These are phyloP conservation scores for Talaromyces sp. DNA, from an alignment of 2,329 filamentous ascomycete species.

Conservation along the genomic window DNA sequence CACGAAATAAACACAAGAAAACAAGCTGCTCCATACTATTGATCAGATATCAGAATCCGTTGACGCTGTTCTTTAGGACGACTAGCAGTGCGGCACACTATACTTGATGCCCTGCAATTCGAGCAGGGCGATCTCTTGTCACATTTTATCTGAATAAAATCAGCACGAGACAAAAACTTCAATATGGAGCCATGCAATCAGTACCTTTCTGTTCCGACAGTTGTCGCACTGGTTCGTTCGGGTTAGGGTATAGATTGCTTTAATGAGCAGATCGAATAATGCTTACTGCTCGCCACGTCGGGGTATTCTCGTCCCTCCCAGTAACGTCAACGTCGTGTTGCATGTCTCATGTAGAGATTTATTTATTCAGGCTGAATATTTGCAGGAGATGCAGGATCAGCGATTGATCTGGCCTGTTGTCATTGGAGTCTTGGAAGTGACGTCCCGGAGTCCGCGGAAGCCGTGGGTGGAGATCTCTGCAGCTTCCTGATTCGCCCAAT, in stretches of 20 bases:
- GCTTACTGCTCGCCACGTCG: conserved; percentile 12
- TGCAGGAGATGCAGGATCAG: not conserved
- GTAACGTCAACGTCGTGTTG: conserved; percentile 1
- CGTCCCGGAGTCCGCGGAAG: conserved; percentile 6
- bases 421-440: not conserved
- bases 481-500: not conserved
- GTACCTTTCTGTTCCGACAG: conserved; percentile 14
- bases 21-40: conserved; percentile 28
- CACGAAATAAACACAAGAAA: not conserved
- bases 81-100: conserved; percentile 33
- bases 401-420: not conserved
- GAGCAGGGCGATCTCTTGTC: conserved; percentile 38
- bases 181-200: not conserved
- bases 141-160: conserved; percentile 30
- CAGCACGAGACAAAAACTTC: not conserved
- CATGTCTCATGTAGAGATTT: not conserved
- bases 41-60: conserved; percentile 36
- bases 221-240: conserved; percentile 12
- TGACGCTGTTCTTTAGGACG: conserved; percentile 31
- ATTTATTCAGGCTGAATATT: not conserved
- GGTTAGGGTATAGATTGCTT: not conserved
- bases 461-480: not conserved
- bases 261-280: not conserved
- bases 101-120: conserved; percentile 33
- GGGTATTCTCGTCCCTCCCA: conserved; percentile 4